phyloP scores from a whole-genome alignment of 75 land plant genomes.

The Isoetes taiwanensis region DNA sequence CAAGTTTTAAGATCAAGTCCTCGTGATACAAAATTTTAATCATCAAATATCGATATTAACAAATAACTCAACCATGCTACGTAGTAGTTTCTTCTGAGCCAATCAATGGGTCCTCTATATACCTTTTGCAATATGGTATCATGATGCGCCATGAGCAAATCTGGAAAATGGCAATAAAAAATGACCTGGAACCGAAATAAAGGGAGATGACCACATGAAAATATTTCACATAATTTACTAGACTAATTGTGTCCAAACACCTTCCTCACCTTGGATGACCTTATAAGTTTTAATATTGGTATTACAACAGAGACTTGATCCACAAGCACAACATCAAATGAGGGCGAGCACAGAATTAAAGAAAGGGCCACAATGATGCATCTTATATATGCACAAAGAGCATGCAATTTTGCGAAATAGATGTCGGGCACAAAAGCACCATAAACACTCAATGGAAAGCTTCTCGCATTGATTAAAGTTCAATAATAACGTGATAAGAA shows the following conservation, averaged over 20 bases:
- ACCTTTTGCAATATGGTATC: slow-evolving; percentile 52
- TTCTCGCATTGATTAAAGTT: too few species aligned
- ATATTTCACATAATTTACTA: neutral
- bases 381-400: slow-evolving; percentile 84
- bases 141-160: slow-evolving; percentile 75
- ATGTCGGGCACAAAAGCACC: slow-evolving; percentile 81
- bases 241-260: neutral
- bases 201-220: too few species aligned
- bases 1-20: too few species aligned
- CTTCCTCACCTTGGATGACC: slow-evolving; percentile 48
- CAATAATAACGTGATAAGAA: too few species aligned
- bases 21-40: too few species aligned
- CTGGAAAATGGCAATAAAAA: slow-evolving; percentile 99
- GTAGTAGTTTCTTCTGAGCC: slow-evolving; percentile 84
- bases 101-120: slow-evolving; percentile 80
- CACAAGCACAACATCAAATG: slow-evolving; percentile 71
- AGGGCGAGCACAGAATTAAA: slow-evolving; percentile 53
- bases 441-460: slow-evolving; percentile 80
- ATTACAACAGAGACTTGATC: slow-evolving; percentile 96
- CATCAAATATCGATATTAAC: too few species aligned
- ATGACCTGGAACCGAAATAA: too few species aligned
- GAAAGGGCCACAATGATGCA: slow-evolving; percentile 89
- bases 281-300: slow-evolving; percentile 61
- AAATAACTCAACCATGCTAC: too few species aligned
- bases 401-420: slow-evolving; percentile 78